phyloP scores from a whole-genome alignment of 2,329 filamentous ascomycete genomes.

The Chaetomiaceae sp. region DNA sequence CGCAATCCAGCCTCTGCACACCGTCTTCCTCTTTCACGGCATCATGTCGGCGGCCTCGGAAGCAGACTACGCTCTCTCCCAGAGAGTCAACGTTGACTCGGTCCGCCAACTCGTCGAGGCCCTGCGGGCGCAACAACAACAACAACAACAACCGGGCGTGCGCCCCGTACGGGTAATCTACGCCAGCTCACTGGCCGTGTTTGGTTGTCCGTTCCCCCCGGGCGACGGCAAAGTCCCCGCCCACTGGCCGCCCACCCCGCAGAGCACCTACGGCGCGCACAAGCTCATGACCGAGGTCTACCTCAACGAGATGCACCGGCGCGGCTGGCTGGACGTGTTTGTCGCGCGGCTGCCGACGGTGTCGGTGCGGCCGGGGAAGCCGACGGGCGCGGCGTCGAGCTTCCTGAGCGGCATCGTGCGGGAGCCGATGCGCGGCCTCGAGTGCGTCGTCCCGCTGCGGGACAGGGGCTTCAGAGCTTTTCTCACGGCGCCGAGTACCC shows the following conservation, averaged over 20 bases:
- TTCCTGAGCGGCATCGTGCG: constrained; percentile 62
- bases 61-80: constrained; percentile 55
- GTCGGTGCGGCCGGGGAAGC: constrained; percentile 55
- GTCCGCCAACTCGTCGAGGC: constrained; percentile 49
- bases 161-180: constrained; percentile 54
- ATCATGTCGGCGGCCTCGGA: constrained; percentile 64
- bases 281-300: constrained; percentile 60
- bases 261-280: constrained; percentile 59
- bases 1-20: constrained; percentile 39
- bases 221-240: constrained; percentile 41
- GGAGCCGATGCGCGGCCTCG: constrained; percentile 54
- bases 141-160: constrained; percentile 43
- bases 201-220: constrained; percentile 52
- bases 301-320: constrained; percentile 59
- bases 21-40: constrained; percentile 60
- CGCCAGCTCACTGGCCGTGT: constrained; percentile 59
- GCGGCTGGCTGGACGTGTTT: constrained; percentile 55
- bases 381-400: constrained; percentile 57
- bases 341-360: constrained; percentile 58
- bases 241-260: constrained; percentile 51
- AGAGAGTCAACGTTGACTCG: constrained; percentile 58
- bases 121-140: constrained; percentile 35
- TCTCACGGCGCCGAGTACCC: constrained; percentile 49
- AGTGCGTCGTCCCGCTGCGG: constrained; percentile 49
- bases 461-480: constrained; percentile 49